Percentiles rank a stretch among this genome's conserved stretches.
phyloP scores from a whole-genome alignment of 2,329 filamentous ascomycete genomes.

The Dothideomycetes sp. region DNA sequence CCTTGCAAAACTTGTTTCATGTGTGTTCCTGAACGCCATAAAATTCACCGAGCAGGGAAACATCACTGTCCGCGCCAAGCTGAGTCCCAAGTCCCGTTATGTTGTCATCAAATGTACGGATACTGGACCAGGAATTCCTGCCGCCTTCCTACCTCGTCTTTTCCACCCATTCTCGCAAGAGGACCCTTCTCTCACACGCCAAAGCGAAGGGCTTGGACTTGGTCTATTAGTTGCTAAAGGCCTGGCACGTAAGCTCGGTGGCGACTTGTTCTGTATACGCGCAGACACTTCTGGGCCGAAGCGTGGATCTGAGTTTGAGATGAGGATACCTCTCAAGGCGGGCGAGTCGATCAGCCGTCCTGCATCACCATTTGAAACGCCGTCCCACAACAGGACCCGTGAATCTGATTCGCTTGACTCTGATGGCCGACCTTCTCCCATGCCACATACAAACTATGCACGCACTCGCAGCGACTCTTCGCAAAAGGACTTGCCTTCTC shows the following conservation, averaged over 20 bases:
- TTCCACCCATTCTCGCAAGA: slow-evolving; percentile 64
- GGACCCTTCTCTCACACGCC: slow-evolving; percentile 57
- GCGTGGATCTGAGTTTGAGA: slow-evolving; percentile 59
- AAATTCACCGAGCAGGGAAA: slow-evolving; percentile 59
- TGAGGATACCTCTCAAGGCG: slow-evolving; percentile 53
- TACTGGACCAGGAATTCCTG: slow-evolving; percentile 59
- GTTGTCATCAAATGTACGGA: slow-evolving; percentile 55
- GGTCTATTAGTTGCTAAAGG: slow-evolving; percentile 65
- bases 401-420: slow-evolving; percentile 11
- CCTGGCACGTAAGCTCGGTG: slow-evolving; percentile 58
- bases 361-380: slow-evolving; percentile 40
- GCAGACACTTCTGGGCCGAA: slow-evolving; percentile 53
- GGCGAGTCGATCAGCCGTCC: slow-evolving; percentile 42
- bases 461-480: slow-evolving; percentile 2
- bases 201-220: slow-evolving; percentile 59
- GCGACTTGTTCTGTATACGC: slow-evolving; percentile 55
- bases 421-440: slow-evolving; percentile 9
- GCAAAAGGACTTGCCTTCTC: not conserved
- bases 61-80: slow-evolving; percentile 47
- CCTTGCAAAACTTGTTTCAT: slow-evolving; percentile 54
- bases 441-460: slow-evolving; percentile 1
- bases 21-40: slow-evolving; percentile 56
- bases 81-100: slow-evolving; percentile 43
- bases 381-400: slow-evolving; percentile 16
- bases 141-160: slow-evolving; percentile 55